A percentile compares a stretch with the other conserved stretches of the same genome.
These are phyloP conservation scores for Paulownia fortunei DNA, from an alignment of 257 asterid species.

Conservation along the genomic window DNA sequence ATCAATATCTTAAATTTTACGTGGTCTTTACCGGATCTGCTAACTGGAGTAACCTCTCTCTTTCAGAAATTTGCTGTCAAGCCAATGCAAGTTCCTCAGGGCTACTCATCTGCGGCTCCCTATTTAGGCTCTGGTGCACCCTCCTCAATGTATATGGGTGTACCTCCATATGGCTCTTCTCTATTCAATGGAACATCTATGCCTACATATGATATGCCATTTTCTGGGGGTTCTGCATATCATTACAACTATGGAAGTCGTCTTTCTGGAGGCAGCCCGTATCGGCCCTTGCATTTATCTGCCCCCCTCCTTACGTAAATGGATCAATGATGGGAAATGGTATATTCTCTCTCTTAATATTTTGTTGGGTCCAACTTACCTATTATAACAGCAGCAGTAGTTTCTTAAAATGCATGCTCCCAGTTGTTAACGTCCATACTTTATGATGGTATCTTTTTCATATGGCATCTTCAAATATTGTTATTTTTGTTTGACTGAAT, in stretches of 20 bases:
- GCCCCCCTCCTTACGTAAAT: slow-evolving; percentile 77
- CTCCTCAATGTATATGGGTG: slow-evolving; percentile 76
- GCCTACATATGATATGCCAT: slow-evolving; percentile 76
- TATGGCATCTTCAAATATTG: slow-evolving; percentile 2
- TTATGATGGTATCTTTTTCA: neutral
- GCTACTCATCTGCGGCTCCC: slow-evolving; percentile 62
- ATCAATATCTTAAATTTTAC: neutral
- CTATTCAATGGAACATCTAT: slow-evolving; percentile 67
- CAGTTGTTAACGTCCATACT: neutral
- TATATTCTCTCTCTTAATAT: slow-evolving; percentile 34
- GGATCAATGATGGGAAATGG: slow-evolving; percentile 76
- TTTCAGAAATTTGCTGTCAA: slow-evolving; percentile 64
- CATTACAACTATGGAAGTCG: slow-evolving; percentile 82
- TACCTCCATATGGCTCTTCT: slow-evolving; percentile 76
- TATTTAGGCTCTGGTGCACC: slow-evolving; percentile 70
- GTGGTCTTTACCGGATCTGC: slow-evolving; percentile 4
- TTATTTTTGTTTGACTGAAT: neutral
- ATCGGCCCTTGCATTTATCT: slow-evolving; percentile 70
- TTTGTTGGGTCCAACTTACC: neutral
- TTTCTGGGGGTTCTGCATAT: slow-evolving; percentile 78
- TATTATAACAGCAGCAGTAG: neutral
- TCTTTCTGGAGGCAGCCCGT: slow-evolving; percentile 81
- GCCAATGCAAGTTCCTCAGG: slow-evolving; percentile 68
- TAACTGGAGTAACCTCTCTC: neutral
- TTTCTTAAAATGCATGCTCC: neutral